phyloP scores from a whole-genome alignment of 805 yeast species.

The Wickerhamiella nectarea region DNA sequence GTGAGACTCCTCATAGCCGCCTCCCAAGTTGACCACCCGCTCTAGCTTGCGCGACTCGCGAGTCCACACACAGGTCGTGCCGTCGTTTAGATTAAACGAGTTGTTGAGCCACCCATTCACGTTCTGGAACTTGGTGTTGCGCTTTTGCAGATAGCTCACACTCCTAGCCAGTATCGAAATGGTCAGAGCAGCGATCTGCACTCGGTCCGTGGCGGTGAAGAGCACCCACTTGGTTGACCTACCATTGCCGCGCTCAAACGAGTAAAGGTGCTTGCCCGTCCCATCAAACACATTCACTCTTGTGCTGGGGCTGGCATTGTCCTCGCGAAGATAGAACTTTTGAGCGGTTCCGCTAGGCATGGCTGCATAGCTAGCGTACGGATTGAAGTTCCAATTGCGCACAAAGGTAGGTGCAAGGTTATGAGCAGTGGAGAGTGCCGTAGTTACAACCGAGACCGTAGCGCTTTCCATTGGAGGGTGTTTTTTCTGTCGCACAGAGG shows the following conservation, averaged over 20 bases:
- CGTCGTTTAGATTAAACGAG: slow-evolving; percentile 37
- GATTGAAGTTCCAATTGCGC: slow-evolving; percentile 1
- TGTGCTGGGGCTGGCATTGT: slow-evolving; percentile 32
- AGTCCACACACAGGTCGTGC: slow-evolving; percentile 44
- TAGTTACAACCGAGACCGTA: background rate
- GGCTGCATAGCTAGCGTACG: slow-evolving; percentile 4
- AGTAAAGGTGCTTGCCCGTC: slow-evolving; percentile 33
- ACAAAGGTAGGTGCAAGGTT: background rate
- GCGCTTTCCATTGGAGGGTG: slow-evolving; percentile 6
- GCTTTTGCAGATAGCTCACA: slow-evolving; percentile 6
- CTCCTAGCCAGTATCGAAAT: background rate
- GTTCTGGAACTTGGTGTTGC: slow-evolving; percentile 3
- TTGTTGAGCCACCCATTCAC: slow-evolving; percentile 3
- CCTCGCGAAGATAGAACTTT: slow-evolving; percentile 31
- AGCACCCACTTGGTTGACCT: slow-evolving; percentile 42
- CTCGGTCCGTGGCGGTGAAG: slow-evolving; percentile 32
- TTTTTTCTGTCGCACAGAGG: too few relatives aligned
- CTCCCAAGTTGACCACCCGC: slow-evolving; percentile 36
- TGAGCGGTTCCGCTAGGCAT: background rate
- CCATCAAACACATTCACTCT: slow-evolving; percentile 38
- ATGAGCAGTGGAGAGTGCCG: slow-evolving; percentile 1
- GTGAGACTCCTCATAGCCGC: slow-evolving; percentile 41
- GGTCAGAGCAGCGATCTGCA: slow-evolving; percentile 39
- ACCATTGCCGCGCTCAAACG: slow-evolving; percentile 38
- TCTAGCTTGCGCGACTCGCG: slow-evolving; percentile 40